A percentile compares a stretch with the other conserved stretches of the same genome.
Conservation (phyloP, 2,329 filamentous ascomycete species). For the Colletotrichum noveboracense region DNA sequence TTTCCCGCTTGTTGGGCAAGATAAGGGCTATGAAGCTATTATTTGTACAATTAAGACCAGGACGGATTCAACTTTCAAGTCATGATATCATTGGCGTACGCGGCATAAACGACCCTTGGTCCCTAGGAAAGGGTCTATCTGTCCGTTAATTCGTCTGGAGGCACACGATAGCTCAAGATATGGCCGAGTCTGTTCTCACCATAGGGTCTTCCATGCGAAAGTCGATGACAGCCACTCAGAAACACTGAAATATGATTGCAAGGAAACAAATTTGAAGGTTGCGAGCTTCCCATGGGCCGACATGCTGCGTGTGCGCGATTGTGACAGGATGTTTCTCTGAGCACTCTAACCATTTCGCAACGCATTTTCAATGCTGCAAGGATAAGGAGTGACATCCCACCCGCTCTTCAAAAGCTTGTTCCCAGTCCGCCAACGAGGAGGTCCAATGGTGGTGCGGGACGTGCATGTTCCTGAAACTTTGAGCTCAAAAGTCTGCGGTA, state of each 20-base stretch:
- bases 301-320: background rate
- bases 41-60: background rate
- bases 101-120: background rate
- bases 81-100: background rate
- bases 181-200: background rate
- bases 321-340: background rate
- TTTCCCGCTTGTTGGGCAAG: background rate
- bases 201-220: background rate
- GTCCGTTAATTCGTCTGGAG: background rate
- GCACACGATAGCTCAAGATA: background rate
- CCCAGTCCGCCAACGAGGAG: background rate
- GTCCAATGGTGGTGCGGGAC: background rate
- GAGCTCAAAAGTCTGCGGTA: background rate
- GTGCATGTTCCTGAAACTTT: conserved; percentile 8
- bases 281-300: background rate
- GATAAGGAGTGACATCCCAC: background rate
- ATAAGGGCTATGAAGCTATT: background rate
- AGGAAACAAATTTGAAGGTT: background rate
- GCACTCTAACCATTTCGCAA: background rate
- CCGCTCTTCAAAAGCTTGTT: background rate
- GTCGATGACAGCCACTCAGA: background rate
- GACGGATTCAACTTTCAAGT: background rate
- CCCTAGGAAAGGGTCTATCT: background rate
- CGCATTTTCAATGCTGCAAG: background rate
- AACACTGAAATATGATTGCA: background rate